phyloP scores from a whole-genome alignment of 176 grass and related monocot genomes.

The Zoysia japonica region DNA sequence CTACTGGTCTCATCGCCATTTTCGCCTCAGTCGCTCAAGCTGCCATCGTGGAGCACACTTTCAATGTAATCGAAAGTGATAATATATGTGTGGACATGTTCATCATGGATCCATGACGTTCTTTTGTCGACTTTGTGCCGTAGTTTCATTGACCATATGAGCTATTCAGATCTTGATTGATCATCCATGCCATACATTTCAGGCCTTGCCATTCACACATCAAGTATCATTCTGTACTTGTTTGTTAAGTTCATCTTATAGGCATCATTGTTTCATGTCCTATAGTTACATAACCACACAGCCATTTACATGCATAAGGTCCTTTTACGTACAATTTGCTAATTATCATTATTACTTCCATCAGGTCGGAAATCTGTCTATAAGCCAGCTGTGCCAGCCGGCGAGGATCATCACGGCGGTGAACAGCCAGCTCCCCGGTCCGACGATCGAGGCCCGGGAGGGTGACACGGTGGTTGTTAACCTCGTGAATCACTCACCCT shows the following conservation, averaged over 20 bases:
- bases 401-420: conserved; percentile 54
- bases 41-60: conserved; percentile 30
- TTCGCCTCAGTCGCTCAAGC: not conserved
- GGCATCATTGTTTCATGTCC: too few species aligned
- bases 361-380: conserved; percentile 60
- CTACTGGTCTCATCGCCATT: conserved; percentile 10
- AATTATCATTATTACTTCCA: too few species aligned
- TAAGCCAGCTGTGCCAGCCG: conserved; percentile 47
- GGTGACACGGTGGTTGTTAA: conserved; percentile 57
- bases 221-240: not conserved
- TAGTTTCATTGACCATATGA: not conserved
- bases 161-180: not conserved
- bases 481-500: conserved; percentile 57
- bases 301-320: too few species aligned
- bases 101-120: not conserved
- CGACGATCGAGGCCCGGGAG: conserved; percentile 46
- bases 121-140: not conserved
- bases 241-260: too few species aligned
- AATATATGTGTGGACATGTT: too few species aligned
- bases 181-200: too few species aligned
- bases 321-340: too few species aligned
- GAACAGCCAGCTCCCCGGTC: conserved; percentile 61
- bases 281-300: too few species aligned
- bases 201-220: not conserved
- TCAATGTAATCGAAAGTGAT: conserved; percentile 25